A percentile compares a stretch with the other conserved stretches of the same genome.
phyloP scores from a whole-genome alignment of 108 stramenopile species.

The Skeletonema costatum region DNA sequence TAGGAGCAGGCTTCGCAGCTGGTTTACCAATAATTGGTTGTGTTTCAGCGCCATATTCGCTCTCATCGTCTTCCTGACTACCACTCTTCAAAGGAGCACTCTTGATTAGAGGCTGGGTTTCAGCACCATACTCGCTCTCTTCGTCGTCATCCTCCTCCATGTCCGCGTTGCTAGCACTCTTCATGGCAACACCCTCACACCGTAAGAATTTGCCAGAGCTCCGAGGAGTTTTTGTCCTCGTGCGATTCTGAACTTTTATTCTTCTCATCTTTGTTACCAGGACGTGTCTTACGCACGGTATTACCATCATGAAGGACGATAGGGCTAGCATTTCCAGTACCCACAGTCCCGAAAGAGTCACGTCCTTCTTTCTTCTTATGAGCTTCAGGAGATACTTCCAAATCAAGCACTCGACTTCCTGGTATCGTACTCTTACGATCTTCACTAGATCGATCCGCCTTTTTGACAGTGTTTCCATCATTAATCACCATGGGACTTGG shows the following conservation, averaged over 20 bases:
- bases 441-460: conserved; percentile 3
- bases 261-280: conserved; percentile 1
- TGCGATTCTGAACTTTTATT: not conserved
- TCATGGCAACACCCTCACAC: conserved; percentile 6
- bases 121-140: not conserved
- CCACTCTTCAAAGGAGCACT: conserved; percentile 6
- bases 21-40: conserved; percentile 4
- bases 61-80: not conserved
- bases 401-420: not conserved
- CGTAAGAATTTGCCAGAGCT: conserved; percentile 8
- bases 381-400: not conserved
- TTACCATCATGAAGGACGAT: conserved; percentile 38
- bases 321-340: conserved; percentile 12
- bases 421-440: not conserved
- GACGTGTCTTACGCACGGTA: conserved; percentile 17
- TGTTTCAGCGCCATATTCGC: not conserved
- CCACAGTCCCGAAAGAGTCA: conserved; percentile 15
- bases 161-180: not conserved
- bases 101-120: conserved; percentile 2
- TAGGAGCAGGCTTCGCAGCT: not conserved
- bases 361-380: not conserved
- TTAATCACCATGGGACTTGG: conserved; percentile 13
- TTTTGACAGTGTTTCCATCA: conserved; percentile 37
- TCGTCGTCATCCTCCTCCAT: not conserved
- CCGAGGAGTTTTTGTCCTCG: conserved; percentile 24